phyloP scores from a whole-genome alignment of 805 yeast species.

The Pichia ethanolica region DNA sequence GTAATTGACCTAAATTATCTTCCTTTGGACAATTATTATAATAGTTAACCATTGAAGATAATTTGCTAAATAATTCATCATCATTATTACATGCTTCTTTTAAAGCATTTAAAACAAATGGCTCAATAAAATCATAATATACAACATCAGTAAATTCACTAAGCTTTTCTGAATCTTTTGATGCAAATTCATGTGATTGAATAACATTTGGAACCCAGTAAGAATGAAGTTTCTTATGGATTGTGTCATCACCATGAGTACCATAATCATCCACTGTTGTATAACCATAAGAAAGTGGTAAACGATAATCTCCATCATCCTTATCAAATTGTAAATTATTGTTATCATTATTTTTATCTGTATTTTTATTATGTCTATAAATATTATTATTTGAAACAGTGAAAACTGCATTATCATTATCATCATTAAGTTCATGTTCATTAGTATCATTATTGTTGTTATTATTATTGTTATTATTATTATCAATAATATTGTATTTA shows the following conservation, averaged over 20 bases:
- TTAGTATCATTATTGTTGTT: background rate
- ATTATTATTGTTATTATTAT: background rate
- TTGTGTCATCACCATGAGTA: constrained; percentile 76
- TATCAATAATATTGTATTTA: background rate
- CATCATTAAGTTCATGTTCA: background rate
- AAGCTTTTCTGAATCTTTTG: constrained; percentile 12
- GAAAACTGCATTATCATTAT: background rate
- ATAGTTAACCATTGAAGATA: constrained; percentile 10
- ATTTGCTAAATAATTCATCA: constrained; percentile 9
- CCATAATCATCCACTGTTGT: constrained; percentile 84
- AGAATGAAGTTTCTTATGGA: constrained; percentile 51
- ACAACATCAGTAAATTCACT: constrained; percentile 52
- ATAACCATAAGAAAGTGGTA: constrained; percentile 51
- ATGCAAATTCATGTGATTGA: constrained; percentile 36
- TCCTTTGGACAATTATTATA: constrained; percentile 32
- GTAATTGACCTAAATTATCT: constrained; percentile 36
- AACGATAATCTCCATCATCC: background rate
- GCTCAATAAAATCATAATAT: constrained; percentile 67
- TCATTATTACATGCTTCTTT: constrained; percentile 15
- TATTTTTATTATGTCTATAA: no score
- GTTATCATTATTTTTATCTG: no score
- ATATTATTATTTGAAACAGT: background rate
- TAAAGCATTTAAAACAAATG: constrained; percentile 21
- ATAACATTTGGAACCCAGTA: constrained; percentile 77
- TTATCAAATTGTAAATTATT: background rate